phyloP scores from a whole-genome alignment of 768 basidiomycete species.

The Pulveroboletus sp. region DNA sequence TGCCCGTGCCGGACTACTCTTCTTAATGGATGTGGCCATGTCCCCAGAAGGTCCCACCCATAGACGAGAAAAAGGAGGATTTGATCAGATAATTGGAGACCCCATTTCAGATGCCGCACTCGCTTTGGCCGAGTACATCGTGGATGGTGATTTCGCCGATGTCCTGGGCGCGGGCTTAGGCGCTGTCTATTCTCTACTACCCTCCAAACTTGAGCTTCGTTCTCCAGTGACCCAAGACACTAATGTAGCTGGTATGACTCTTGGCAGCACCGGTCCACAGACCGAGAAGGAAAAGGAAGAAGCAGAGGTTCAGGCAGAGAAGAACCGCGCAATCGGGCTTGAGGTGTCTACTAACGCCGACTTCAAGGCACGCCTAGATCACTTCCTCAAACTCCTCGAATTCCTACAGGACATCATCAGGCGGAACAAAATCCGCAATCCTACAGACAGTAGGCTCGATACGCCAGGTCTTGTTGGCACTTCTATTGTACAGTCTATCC shows the following conservation, averaged over 20 bases:
- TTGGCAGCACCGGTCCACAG: slow-evolving; percentile 59
- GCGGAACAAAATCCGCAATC: slow-evolving; percentile 48
- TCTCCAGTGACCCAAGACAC: slow-evolving; percentile 38
- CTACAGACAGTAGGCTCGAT: slow-evolving; percentile 38
- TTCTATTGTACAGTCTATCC: slow-evolving; percentile 78
- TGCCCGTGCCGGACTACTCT: slow-evolving; percentile 86
- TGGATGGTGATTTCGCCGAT: slow-evolving; percentile 98
- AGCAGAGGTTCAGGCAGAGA: slow-evolving; percentile 46
- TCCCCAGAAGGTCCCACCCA: slow-evolving; percentile 58
- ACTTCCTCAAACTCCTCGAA: slow-evolving; percentile 86
- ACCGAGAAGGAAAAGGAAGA: slow-evolving; percentile 57
- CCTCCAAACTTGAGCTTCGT: slow-evolving; percentile 76
- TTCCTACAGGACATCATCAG: slow-evolving; percentile 87
- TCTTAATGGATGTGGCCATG: slow-evolving; percentile 95
- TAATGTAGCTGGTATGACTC: slow-evolving; percentile 55
- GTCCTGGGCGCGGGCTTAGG: slow-evolving; percentile 90
- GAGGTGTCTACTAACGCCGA: slow-evolving; percentile 73
- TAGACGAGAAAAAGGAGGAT: slow-evolving; percentile 33
- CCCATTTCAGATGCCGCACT: slow-evolving; percentile 81
- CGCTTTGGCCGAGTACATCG: slow-evolving; percentile 86
- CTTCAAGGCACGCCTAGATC: slow-evolving; percentile 76
- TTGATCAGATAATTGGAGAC: slow-evolving; percentile 37
- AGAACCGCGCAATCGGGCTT: slow-evolving; percentile 56
- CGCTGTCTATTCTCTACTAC: slow-evolving; percentile 88
- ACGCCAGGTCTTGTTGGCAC: slow-evolving; percentile 65